Evolutionary conservation across 257 asterid genomes (phyloP), one percentile per base, ranked within the genome.

Genomic region (Plantago ovata): DNA sequence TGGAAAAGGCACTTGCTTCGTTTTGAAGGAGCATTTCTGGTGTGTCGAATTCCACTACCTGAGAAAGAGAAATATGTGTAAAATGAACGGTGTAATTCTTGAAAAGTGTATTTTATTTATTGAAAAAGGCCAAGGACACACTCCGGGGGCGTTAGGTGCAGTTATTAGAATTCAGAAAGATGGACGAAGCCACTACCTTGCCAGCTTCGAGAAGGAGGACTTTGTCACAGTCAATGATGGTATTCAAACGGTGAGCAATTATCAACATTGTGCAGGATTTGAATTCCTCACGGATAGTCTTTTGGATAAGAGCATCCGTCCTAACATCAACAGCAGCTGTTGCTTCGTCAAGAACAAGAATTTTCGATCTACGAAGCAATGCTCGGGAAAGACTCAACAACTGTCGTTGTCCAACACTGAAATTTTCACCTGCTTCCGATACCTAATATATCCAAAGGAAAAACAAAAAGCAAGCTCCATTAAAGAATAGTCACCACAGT

Each of bases 391-490:
- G 98, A 77, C 93, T 81, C 56, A 92, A 67, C 53, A 92, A 75
- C 63, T 92, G 98, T 62, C 98, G 65, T 79, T 92, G 98, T 52
- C 98, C 98, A 48, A 92, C 98, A 45, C 98, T 92, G 83, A 92
- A 92, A 73, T 92, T 92, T 67, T 92, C 96, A 42, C 98, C 96
- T 36, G 93, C 87, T 74, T 92, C 98, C 32, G 89, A 92, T 58
- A 92, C 98, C 98, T 91, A 73, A 40, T 28, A 62, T 33, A 50
- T 22, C 22, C 58, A 47, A 68, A 7, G n/a, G n/a, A 38, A 58
- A 62, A 53, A 33, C 0, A 60, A 15, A 15, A 46, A 60, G 59
- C n/a, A 50, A 65, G 57, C 38, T 38, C 16, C 13, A 38, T 38
- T 24, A n/a, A 32, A 6, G 42, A 4, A 22, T 22, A 33, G 53